phyloP scores from a whole-genome alignment of 2,329 filamentous ascomycete genomes.

The Pyricularia sp. region DNA sequence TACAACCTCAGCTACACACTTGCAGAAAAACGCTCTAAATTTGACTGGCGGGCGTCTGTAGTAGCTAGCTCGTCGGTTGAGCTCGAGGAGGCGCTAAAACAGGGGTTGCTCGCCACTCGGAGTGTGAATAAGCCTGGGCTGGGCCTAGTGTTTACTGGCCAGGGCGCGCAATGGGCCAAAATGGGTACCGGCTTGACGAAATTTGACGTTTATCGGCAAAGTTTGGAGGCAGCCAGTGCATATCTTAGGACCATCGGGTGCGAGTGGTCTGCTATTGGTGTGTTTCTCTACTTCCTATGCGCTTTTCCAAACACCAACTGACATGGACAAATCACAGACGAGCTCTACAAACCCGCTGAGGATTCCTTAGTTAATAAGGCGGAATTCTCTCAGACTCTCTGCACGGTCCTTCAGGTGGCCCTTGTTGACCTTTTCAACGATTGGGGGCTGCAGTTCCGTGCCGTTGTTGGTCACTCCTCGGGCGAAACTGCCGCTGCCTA shows the following conservation, averaged over 20 bases:
- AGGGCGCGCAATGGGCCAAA: slow-evolving; percentile 26
- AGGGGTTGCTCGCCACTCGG: not conserved
- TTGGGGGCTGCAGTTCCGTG: slow-evolving; percentile 16
- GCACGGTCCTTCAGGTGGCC: slow-evolving; percentile 27
- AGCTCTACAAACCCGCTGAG: not conserved
- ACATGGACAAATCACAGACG: not conserved
- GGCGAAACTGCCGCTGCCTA: slow-evolving; percentile 38
- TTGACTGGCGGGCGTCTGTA: slow-evolving; percentile 3
- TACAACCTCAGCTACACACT: slow-evolving; percentile 13
- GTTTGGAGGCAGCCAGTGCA: not conserved
- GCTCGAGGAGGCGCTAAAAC: not conserved
- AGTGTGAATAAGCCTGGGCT: not conserved
- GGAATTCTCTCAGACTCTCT: slow-evolving; percentile 19
- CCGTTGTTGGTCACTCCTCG: slow-evolving; percentile 35
- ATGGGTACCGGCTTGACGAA: slow-evolving; percentile 17
- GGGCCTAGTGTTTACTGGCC: slow-evolving; percentile 23
- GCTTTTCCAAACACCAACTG: not conserved
- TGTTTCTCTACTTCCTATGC: slow-evolving; percentile 10
- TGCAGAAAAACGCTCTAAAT: slow-evolving; percentile 6
- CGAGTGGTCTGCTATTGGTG: slow-evolving; percentile 9
- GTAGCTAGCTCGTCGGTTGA: not conserved
- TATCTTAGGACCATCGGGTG: slow-evolving; percentile 2
- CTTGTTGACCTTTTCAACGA: slow-evolving; percentile 26
- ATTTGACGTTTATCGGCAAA: not conserved
- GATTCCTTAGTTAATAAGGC: slow-evolving; percentile 8